Evolutionary conservation across 2,329 filamentous ascomycete genomes (phyloP), one percentile per base, ranked within the genome.

Genomic region (Xylariaceae sp.): DNA sequence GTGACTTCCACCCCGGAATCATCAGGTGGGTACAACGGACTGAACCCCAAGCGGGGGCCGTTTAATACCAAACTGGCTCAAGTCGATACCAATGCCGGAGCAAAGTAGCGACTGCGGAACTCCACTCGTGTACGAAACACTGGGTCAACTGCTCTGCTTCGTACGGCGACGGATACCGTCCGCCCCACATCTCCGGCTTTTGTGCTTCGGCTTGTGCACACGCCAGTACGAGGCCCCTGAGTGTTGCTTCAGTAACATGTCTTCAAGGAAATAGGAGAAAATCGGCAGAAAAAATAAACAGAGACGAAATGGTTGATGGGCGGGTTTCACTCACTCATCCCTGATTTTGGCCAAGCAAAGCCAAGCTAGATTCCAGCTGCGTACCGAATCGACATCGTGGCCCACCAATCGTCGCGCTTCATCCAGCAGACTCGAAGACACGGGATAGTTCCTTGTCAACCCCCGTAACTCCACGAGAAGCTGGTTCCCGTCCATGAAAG

Each of bases 281-380:
- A 18, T 18, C 2, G 17, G 17, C 17, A 18, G 17, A 18, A 18
- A 18, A 18, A 18, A 18, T 2, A 18, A n/a, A 45, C 11, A 50
- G 18, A 34, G 5, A 18, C 39, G 9, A 56, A 15, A 39, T 23
- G 11, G 11, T 30, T 34, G 48, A 1, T 23, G 23, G 23, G 35
- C 3, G 44, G 37, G 18, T 53, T 58, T 13, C 15, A 77, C 82
- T 72, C 75, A 87, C 85, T 87, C 84, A 58, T 84, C 81, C 18
- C 80, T 77, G 54, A 90, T 85, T 72, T 89, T 89, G 48, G 75
- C 75, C 8, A 91, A 74, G 37, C 88, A 84, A 51, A 91, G 75
- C 88, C 88, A 91, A 48, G 86, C 88, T 66, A 88, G 78, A 69
- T 91, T 92, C 88, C 88, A 91, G 70, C 87, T 90, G 23, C 85